Evolutionary conservation across 192 early-diverging fungal species (phyloP).

Genomic region (Backusella mclennaniae): DNA sequence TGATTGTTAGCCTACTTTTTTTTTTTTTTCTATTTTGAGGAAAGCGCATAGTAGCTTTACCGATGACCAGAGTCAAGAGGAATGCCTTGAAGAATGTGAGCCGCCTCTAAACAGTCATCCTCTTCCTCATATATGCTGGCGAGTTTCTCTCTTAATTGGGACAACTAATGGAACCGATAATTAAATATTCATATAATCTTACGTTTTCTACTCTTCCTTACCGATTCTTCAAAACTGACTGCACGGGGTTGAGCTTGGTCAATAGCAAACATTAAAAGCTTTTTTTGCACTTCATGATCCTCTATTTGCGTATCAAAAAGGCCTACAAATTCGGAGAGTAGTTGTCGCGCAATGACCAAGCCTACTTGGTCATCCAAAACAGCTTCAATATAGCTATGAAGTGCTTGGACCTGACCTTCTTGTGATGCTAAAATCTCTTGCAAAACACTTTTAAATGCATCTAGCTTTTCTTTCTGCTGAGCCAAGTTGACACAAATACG

Average conservation of each 20-base stretch:
- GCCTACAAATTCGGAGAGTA: conserved; percentile 68
- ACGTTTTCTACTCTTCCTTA: conserved; percentile 19
- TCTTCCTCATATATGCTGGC: conserved; percentile 70
- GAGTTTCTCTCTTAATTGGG: conserved; percentile 71
- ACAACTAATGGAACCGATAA: conserved; percentile 48
- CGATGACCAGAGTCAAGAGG: conserved; percentile 90
- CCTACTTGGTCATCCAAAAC: conserved; percentile 66
- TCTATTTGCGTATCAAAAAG: conserved; percentile 50
- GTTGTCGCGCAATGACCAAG: conserved; percentile 72
- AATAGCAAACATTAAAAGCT: conserved; percentile 66
- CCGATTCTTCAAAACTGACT: conserved; percentile 85
- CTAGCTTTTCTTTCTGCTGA: conserved; percentile 34
- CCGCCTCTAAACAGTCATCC: conserved; percentile 84
- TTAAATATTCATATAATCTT: neutral
- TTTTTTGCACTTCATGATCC: conserved; percentile 48
- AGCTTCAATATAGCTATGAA: conserved; percentile 51
- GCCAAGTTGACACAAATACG: conserved; percentile 10
- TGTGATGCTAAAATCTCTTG: conserved; percentile 16
- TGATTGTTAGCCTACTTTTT: neutral
- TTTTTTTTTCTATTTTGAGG: neutral
- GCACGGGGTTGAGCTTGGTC: conserved; percentile 66
- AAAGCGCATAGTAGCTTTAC: conserved; percentile 16
- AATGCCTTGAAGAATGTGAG: conserved; percentile 82
- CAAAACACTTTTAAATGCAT: conserved; percentile 21
- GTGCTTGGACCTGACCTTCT: neutral